phyloP scores from a whole-genome alignment of 352 stramenopile genomes.

The Phytophthora boehmeriae region DNA sequence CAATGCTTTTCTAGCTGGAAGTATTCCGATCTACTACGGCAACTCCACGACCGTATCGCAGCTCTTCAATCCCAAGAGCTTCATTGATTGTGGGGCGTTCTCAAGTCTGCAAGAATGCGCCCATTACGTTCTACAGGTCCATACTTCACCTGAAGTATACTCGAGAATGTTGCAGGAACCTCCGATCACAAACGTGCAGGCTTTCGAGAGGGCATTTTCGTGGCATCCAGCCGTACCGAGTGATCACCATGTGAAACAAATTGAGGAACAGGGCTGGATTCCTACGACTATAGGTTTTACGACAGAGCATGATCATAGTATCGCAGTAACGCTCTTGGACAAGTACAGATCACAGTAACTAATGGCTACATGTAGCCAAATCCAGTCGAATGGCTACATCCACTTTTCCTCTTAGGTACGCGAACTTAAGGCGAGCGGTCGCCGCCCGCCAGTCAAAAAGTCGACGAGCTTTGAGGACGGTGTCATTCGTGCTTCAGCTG shows the following conservation, averaged over 20 bases:
- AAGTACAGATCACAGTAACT: no score
- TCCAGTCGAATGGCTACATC: no score
- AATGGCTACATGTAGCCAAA: no score
- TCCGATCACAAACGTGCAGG: constrained; percentile 32
- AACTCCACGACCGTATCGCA: constrained; percentile 34
- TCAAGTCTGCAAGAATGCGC: constrained; percentile 42
- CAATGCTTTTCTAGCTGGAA: constrained; percentile 51
- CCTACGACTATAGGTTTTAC: no score
- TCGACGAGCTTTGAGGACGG: neutral
- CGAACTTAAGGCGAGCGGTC: no score
- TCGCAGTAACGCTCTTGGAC: no score
- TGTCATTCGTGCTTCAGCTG: constrained; percentile 15
- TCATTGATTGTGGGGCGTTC: constrained; percentile 61
- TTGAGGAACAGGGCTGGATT: no score
- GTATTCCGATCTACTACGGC: constrained; percentile 53
- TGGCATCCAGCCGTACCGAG: constrained; percentile 48
- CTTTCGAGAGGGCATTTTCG: constrained; percentile 41
- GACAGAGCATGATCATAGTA: no score
- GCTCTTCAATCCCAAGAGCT: constrained; percentile 26
- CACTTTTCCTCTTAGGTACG: no score
- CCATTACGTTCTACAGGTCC: constrained; percentile 37
- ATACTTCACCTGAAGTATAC: constrained; percentile 41
- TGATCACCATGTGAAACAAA: no score
- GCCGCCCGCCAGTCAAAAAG: constrained; percentile 17
- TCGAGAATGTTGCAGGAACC: constrained; percentile 27